phyloP scores from a whole-genome alignment of 1,139 yeast species.

The Trichomonascaceae sp. region DNA sequence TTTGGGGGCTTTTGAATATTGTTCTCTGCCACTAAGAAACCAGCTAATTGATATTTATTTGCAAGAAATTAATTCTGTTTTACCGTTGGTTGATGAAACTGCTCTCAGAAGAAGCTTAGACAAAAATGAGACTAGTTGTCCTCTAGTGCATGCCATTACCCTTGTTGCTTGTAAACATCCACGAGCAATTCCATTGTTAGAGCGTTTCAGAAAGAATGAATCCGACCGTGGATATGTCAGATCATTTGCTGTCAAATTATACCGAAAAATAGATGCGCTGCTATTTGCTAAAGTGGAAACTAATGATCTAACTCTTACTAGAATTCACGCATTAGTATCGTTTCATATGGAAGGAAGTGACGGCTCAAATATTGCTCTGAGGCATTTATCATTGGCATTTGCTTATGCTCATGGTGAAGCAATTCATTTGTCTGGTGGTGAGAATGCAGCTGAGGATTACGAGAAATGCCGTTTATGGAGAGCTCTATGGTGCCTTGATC shows the following conservation, averaged over 20 bases:
- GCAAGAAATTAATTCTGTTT: constrained; percentile 50
- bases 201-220: neutral
- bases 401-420: constrained; percentile 34
- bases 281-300: constrained; percentile 12
- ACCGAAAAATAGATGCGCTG: constrained; percentile 12
- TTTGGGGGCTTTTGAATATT: constrained; percentile 46
- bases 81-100: constrained; percentile 48
- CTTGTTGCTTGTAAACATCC: constrained; percentile 11
- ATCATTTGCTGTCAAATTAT: constrained; percentile 9
- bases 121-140: neutral
- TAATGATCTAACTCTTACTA: constrained; percentile 4
- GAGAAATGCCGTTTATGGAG: constrained; percentile 29
- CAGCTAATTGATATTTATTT: constrained; percentile 51
- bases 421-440: constrained; percentile 29
- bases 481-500: constrained; percentile 34
- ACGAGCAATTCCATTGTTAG: constrained; percentile 7
- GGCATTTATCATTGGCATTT: constrained; percentile 31
- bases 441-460: constrained; percentile 13
- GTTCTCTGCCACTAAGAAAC: constrained; percentile 45
- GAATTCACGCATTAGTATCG: constrained; percentile 32
- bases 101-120: constrained; percentile 6
- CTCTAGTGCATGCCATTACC: constrained; percentile 19
- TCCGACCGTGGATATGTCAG: constrained; percentile 7
- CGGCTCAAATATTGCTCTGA: constrained; percentile 33
- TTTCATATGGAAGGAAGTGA: constrained; percentile 26